Evolutionary conservation across 2,329 filamentous ascomycete genomes (phyloP), one percentile per base, ranked within the genome.

Genomic region (Diplodia corticola): DNA sequence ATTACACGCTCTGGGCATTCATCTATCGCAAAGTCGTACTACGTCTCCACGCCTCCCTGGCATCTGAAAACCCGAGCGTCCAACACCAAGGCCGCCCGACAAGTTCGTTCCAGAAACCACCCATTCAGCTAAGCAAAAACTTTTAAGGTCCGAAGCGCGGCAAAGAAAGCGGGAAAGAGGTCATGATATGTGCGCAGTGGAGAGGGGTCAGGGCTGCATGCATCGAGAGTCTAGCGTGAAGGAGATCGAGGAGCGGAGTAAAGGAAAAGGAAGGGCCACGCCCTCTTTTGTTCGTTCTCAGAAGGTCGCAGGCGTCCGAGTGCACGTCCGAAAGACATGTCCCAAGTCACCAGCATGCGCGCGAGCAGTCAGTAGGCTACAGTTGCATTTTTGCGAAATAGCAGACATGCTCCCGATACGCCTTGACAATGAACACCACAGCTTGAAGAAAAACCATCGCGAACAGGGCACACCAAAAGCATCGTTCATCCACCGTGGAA

Each of bases 341-440:
- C 57, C 48, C 57, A 28, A 22, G 22, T 61, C 57, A 49, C 57
- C 44, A 35, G 57, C 40, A 64, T 64, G 63, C 50, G 28, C 49
- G 63, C 35, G 50, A 49, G 57, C 57, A 50, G 57, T 61, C 57
- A 17, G 33, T 26, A 60, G 57, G 57, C 57, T 22, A 65, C 35
- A 48, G 63, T 57, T 65, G 63, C 63, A 65, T 65, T 65, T 65
- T 57, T 65, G 63, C 51, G 60, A 65, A 55, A 65, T 54, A 65
- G 63, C 51, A 55, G 63, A 55, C 40, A 57, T 48, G 37, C 51
- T 53, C 63, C 50, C 63, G 44, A 48, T 65, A 46, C 63, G 51
- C 50, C 63, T 44, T 65, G 51, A 65, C 50, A 65, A 55, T 55
- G 44, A 65, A 57, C 40, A 65, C 63, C 37, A 44, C 63, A 57